Conservation (phyloP, 169 alveolate genomes). For the Theileria parva region DNA sequence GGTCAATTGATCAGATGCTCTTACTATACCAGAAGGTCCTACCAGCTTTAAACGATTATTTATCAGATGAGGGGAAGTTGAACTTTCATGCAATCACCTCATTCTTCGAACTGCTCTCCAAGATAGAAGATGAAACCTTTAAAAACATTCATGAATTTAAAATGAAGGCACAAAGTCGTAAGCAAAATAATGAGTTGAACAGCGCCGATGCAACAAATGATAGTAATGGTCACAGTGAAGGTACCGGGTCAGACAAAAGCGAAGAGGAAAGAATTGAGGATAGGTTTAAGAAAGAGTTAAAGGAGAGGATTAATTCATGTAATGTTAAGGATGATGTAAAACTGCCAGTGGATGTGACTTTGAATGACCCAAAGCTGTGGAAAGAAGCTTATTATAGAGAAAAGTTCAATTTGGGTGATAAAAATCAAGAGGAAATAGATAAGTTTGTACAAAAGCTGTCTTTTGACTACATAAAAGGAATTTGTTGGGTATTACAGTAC, state of each 20-base stretch:
- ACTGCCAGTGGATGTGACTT: slow-evolving; percentile 62
- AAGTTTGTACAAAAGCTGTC: slow-evolving; percentile 62
- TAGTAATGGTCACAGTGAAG: slow-evolving; percentile 25
- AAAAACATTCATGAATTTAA: slow-evolving; percentile 80
- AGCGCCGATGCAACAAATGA: slow-evolving; percentile 2
- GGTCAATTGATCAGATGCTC: slow-evolving; percentile 94
- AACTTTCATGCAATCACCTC: slow-evolving; percentile 76
- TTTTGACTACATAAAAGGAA: slow-evolving; percentile 90
- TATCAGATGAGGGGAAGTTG: slow-evolving; percentile 86
- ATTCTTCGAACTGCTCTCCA: slow-evolving; percentile 78
- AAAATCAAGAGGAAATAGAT: slow-evolving; percentile 24
- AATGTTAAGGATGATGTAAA: slow-evolving; percentile 46
- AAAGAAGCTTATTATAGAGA: slow-evolving; percentile 55
- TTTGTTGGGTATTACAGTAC: slow-evolving; percentile 92
- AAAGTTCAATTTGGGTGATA: slow-evolving; percentile 34
- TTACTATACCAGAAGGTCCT: slow-evolving; percentile 88
- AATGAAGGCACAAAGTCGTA: slow-evolving; percentile 74
- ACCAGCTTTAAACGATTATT: slow-evolving; percentile 87
- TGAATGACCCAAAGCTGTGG: slow-evolving; percentile 60
- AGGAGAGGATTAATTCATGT: slow-evolving; percentile 32
- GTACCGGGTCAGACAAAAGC: background rate
- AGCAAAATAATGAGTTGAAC: slow-evolving; percentile 43
- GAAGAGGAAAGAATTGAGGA: slow-evolving; percentile 3
- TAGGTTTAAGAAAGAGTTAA: slow-evolving; percentile 32
- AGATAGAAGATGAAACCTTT: slow-evolving; percentile 85